Evolutionary conservation across 2,329 filamentous ascomycete species (phyloP).

Genomic region (Zasmidium citrigriseum): DNA sequence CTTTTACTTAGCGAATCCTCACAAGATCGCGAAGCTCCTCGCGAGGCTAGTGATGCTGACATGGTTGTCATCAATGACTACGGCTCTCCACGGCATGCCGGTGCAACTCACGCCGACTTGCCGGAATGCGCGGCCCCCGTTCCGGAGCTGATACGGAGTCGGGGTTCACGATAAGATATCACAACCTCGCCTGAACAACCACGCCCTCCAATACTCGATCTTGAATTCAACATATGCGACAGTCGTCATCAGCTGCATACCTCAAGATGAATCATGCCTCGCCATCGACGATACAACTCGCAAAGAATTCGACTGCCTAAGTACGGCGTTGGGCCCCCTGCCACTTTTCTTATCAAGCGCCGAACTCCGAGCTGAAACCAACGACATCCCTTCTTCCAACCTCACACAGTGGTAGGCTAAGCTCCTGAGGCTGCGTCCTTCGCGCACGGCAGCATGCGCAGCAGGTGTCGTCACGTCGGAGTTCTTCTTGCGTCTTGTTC

Average conservation of each 20-base stretch:
- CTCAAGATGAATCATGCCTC: neutral
- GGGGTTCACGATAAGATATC: neutral
- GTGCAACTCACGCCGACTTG: too few species aligned
- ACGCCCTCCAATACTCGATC: too few species aligned
- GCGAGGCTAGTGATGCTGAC: neutral
- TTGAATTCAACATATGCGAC: too few species aligned
- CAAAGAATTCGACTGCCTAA: neutral
- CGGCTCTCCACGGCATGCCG: neutral
- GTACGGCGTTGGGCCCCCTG: neutral
- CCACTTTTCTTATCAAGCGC: neutral
- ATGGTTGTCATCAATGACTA: neutral
- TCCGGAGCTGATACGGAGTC: too few species aligned
- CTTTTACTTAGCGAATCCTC: too few species aligned
- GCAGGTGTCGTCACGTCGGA: neutral
- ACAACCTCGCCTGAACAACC: too few species aligned
- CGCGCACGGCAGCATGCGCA: neutral
- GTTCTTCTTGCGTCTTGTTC: too few species aligned
- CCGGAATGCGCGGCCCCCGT: too few species aligned
- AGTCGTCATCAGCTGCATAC: too few species aligned
- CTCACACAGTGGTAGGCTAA: neutral
- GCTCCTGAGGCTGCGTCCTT: neutral
- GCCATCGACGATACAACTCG: neutral
- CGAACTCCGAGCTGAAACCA: neutral
- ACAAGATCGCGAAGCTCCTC: too few species aligned
- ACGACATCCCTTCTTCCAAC: neutral